Evolutionary conservation across 2,329 filamentous ascomycete species (phyloP), one percentile per base, ranked within the genome.

Genomic region (Aspergillus brunneoviolaceus): DNA sequence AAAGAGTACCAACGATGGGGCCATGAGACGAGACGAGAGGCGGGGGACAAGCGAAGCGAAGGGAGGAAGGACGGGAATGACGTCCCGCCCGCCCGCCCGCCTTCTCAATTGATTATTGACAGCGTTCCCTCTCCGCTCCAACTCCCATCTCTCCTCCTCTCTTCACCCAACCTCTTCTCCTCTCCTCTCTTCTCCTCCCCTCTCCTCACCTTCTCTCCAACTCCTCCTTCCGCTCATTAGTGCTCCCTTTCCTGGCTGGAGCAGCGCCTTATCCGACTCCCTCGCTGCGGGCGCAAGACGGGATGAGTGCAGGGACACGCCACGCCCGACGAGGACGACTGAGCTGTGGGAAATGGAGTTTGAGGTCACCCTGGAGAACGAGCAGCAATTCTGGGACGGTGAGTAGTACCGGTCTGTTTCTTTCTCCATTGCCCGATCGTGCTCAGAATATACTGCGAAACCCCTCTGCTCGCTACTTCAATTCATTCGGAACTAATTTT

Each of bases 371-470:
- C 84, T 91, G 76, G 89, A 93, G 77, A 88, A 87, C 76, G 91
- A 92, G 79, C 85, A 92, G 76, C 88, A 93, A 78, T 92, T 96
- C 80, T 97, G 92, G 94, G 84, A 88, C 78, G 90, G 93, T 96
- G 76, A 75, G 84, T 73, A 69, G 67, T 69, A 61, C 62, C 64
- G 66, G 57, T 62, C 50, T 56, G 35, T 27, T 21, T 60, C 48
- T 16, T 51, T 59, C 29, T 55, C 23, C 23, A 23, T 9, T 27
- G 27, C 27, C 27, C 27, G 27, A 29, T 29, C 27, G 27, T 29
- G 27, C 27, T 9, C 27, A 29, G 27, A 29, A 29, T 29, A 29
- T 11, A 10, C 5, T 11, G n/a, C 25, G 12, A 9, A 16, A 4
- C 33, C 33, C 33, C 11, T 35, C 33, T 35, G 4, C 2, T 35